Conservation (phyloP, 192 early-diverging fungal species). For the Gaertneriomyces semiglobifer region DNA sequence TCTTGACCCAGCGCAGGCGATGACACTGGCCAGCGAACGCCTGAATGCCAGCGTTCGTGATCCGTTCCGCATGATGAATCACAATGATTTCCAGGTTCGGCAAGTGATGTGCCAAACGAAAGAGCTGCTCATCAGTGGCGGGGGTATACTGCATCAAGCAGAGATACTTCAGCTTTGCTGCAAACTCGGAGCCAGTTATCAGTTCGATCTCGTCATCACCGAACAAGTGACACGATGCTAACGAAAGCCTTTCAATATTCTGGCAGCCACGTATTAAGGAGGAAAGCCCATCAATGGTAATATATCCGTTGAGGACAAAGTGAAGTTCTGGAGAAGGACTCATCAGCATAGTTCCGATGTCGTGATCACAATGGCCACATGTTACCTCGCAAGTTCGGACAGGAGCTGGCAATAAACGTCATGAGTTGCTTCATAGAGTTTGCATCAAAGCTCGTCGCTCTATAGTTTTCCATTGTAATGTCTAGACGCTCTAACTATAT, state of each 20-base stretch:
- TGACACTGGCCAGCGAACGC: not conserved
- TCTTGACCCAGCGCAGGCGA: constrained; percentile 12
- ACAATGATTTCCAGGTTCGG: constrained; percentile 5
- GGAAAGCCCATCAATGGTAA: not conserved
- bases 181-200: not conserved
- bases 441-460: not conserved
- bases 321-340: constrained; percentile 8
- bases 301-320: constrained; percentile 8
- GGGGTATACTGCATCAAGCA: constrained; percentile 2
- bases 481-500: constrained; percentile 3
- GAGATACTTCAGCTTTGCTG: constrained; percentile 9
- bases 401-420: not conserved
- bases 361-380: not conserved
- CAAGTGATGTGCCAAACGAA: not conserved
- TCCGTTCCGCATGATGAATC: not conserved
- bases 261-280: not conserved
- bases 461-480: constrained; percentile 4
- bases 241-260: constrained; percentile 10
- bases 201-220: not conserved
- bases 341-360: not conserved
- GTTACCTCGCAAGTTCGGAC: constrained; percentile 4
- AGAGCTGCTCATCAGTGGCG: not conserved
- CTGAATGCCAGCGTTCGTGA: constrained; percentile 10
- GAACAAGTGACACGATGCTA: constrained; percentile 14
- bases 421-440: not conserved